These are phyloP conservation scores for Boeremia exigua DNA, from an alignment of 2,329 filamentous ascomycete genomes.

Conservation along the genomic window DNA sequence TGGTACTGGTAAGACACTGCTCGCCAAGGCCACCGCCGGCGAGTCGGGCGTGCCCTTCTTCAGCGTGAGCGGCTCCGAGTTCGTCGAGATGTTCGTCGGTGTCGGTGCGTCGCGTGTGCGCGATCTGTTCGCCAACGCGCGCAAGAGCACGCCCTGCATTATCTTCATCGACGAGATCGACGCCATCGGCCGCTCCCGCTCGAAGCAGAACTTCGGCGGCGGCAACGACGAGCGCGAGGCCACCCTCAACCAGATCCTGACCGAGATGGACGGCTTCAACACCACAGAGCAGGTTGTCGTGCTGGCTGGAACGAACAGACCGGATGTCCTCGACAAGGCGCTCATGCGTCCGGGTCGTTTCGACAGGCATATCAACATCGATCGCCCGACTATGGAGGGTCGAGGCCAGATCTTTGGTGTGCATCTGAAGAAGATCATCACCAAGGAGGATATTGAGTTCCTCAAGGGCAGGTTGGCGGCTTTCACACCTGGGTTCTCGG, in stretches of 20 bases:
- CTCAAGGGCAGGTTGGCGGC: constrained; percentile 88
- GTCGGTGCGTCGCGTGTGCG: constrained; percentile 94
- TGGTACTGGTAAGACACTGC: constrained; percentile 95
- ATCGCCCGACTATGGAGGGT: constrained; percentile 94
- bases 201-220: constrained; percentile 81
- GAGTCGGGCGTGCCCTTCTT: constrained; percentile 98
- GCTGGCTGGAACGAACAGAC: constrained; percentile 93
- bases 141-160: constrained; percentile 97
- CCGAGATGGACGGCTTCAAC: constrained; percentile 99
- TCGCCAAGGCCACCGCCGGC: constrained; percentile 96
- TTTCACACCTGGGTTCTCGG: constrained; percentile 93
- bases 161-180: constrained; percentile 99
- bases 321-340: constrained; percentile 92
- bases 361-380: constrained; percentile 94
- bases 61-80: constrained; percentile 97
- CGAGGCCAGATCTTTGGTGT: constrained; percentile 96
- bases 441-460: constrained; percentile 85
- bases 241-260: constrained; percentile 96
- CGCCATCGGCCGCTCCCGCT: constrained; percentile 89
- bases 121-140: constrained; percentile 90
- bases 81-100: constrained; percentile 99
- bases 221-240: constrained; percentile 97
- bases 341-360: constrained; percentile 97
- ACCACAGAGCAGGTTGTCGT: constrained; percentile 96
- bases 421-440: constrained; percentile 93